Percentiles rank a stretch among this genome's conserved stretches.
These are phyloP conservation scores for Oxyria digyna DNA, from an alignment of 148 eudicot species.

Conservation along the genomic window DNA sequence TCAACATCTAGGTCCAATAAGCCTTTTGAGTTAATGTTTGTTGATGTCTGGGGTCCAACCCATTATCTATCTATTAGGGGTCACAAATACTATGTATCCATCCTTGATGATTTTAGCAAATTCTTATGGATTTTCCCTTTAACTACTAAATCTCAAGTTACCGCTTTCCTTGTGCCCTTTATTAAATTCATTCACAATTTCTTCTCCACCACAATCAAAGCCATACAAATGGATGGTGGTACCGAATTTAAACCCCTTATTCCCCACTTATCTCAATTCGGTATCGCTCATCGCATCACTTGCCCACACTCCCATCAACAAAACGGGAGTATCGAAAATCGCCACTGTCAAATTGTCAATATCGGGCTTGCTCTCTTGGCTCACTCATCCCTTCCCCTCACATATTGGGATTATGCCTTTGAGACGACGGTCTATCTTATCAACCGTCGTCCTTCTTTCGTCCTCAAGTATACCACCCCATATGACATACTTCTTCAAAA, in stretches of 20 bases:
- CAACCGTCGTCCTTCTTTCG: not conserved
- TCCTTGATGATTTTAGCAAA: not conserved
- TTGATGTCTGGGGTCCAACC: too few relatives aligned
- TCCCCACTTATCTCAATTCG: not conserved
- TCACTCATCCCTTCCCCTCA: not conserved
- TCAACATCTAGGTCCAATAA: too few relatives aligned
- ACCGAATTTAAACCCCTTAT: not conserved
- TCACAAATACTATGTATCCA: too few relatives aligned
- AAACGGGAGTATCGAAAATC: not conserved
- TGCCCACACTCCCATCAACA: not conserved
- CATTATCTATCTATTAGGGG: not conserved
- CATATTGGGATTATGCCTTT: not conserved
- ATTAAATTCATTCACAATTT: not conserved
- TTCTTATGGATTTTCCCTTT: not conserved
- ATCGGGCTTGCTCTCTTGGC: not conserved
- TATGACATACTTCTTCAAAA: too few relatives aligned
- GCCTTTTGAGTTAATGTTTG: too few relatives aligned
- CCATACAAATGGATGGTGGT: not conserved
- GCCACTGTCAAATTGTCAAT: not conserved
- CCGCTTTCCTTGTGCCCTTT: not conserved
- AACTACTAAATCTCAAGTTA: not conserved
- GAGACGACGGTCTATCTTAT: not conserved
- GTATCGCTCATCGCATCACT: not conserved
- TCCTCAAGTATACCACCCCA: too few relatives aligned
- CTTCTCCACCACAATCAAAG: not conserved